phyloP scores from a whole-genome alignment of 495 filamentous ascomycete species.

The Penicillium verhagenii region DNA sequence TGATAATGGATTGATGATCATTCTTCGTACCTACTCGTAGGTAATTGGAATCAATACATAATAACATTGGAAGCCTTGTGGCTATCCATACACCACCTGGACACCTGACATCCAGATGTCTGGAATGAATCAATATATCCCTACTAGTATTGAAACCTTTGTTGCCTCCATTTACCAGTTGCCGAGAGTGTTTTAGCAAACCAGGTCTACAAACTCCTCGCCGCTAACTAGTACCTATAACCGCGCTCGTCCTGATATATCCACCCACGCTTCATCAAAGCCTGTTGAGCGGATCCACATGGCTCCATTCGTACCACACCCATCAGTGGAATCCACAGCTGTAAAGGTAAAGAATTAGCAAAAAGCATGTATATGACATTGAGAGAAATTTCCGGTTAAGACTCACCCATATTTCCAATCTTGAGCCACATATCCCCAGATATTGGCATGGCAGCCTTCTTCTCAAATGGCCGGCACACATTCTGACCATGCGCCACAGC shows the following conservation, averaged over 20 bases:
- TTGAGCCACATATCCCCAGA: conserved; percentile 69
- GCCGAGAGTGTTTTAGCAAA: too few relatives aligned
- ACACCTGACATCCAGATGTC: too few relatives aligned
- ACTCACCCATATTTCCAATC: conserved; percentile 59
- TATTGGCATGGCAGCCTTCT: conserved; percentile 46
- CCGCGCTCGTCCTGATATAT: conserved; percentile 23
- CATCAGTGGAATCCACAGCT: conserved; percentile 37
- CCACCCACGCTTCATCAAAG: conserved; percentile 38
- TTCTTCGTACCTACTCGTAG: too few relatives aligned
- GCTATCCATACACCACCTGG: too few relatives aligned
- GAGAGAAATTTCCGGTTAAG: conserved; percentile 53
- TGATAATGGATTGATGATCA: too few relatives aligned
- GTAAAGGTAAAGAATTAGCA: conserved; percentile 7
- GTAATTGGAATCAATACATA: too few relatives aligned
- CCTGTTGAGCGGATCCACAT: conserved; percentile 38
- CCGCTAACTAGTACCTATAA: too few relatives aligned
- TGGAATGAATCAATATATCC: too few relatives aligned
- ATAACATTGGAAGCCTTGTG: too few relatives aligned
- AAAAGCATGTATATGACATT: neutral
- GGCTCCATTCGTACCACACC: conserved; percentile 1
- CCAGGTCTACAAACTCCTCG: too few relatives aligned
- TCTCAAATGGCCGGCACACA: conserved; percentile 45
- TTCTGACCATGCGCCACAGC: conserved; percentile 60
- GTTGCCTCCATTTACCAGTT: too few relatives aligned
- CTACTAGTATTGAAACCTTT: too few relatives aligned